A percentile compares a stretch with the other conserved stretches of the same genome.
These are phyloP conservation scores for Pichia sp. DNA, from an alignment of 1,139 yeast genomes.

Conservation along the genomic window DNA sequence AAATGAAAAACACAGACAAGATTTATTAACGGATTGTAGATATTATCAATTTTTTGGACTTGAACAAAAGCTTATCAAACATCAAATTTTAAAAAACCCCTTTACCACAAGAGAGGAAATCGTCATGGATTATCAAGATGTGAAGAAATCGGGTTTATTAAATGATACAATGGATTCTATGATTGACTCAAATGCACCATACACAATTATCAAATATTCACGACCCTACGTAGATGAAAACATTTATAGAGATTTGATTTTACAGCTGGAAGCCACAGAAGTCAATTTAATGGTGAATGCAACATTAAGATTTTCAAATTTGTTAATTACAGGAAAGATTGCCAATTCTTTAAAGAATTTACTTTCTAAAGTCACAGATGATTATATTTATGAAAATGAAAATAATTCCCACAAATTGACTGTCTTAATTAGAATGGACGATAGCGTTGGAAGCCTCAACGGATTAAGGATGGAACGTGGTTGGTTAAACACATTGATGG, in stretches of 20 bases:
- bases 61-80: conserved; percentile 67
- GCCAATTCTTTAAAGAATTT: conserved; percentile 32
- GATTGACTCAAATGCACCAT: conserved; percentile 5
- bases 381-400: conserved; percentile 25
- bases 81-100: conserved; percentile 51
- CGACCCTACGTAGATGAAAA: conserved; percentile 59
- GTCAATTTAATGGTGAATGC: conserved; percentile 30
- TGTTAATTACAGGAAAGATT: conserved; percentile 31
- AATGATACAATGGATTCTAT: conserved; percentile 22
- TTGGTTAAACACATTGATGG: conserved; percentile 27
- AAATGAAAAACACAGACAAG: conserved; percentile 52
- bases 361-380: conserved; percentile 27
- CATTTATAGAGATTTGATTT: conserved; percentile 46
- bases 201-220: conserved; percentile 39
- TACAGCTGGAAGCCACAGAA: conserved; percentile 49
- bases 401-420: conserved; percentile 23
- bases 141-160: conserved; percentile 44
- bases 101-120: conserved; percentile 54
- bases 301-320: conserved; percentile 29
- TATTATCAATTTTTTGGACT: conserved; percentile 75
- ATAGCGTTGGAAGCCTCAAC: conserved; percentile 26
- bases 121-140: conserved; percentile 47
- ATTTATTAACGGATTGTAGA: conserved; percentile 65
- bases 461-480: conserved; percentile 27
- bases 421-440: conserved; percentile 19